Base-by-base conservation (phyloP, 1,284 basidiomycete genomes). In the Ganoderma sinense region DNA sequence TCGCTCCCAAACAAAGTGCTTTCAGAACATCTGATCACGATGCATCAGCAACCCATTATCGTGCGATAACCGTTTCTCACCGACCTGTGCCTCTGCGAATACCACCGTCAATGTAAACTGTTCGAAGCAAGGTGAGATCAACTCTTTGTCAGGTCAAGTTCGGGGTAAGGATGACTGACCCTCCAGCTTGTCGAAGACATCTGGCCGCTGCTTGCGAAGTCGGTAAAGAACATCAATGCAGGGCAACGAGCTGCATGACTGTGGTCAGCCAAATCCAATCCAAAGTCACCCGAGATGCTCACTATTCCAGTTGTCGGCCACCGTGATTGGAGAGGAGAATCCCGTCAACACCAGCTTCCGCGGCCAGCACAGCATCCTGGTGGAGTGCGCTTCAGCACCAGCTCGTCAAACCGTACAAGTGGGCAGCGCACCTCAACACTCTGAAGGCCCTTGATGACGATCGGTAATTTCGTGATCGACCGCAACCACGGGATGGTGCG, bases 311-410 rank as follows among this genome's bases (percentile, higher is more conserved):
- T 81, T 97, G 95, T 58, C 96, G 89, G 60, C 96, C 96, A 69
- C 95, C 96, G 76, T 97, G 96, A 76, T 98, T 98, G 4, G 94
- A 95, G n/a, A 96, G 81, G 36, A 98, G 86, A 66, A 98, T 93
- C 7, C 95, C 97, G 71, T 95, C 92, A 23, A 93, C 89, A 5
- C 96, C 95, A 16, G 90, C 89, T 77, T 98, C 93, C n/a, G 89
- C 92, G 26, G 97, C 97, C 66, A 95, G 86, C 7, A 98, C 90
- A 1, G 95, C 96, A 79, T 94, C 92, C 89, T 91, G 69, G 11
- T 67, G 23, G 11, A 68, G 29, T n/a, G n/a, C 48, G n/a, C 36
- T 20, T 70, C 60, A 64, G 26, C 39, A 39, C 20, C 18, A 29
- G 41, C 41, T 16, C 29, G 14, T 36, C 51, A 2, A n/a, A 16